phyloP scores from a whole-genome alignment of 495 filamentous ascomycete genomes.

The Hyaloscypha hepaticicola region DNA sequence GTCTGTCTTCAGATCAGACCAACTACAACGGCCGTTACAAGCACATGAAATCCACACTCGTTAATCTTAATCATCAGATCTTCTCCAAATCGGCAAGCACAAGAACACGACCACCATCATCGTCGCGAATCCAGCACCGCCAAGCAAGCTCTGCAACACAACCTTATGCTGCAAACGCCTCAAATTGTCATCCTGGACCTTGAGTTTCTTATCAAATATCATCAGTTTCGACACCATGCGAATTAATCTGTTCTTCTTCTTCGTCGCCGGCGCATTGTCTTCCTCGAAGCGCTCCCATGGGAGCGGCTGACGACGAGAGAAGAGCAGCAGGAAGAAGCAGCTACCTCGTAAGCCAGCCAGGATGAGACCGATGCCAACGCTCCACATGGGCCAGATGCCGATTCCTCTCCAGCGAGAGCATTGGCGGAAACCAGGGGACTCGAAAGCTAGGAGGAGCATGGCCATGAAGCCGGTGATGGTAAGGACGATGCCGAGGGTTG shows the following conservation, averaged over 20 bases:
- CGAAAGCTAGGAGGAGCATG: constrained; percentile 36
- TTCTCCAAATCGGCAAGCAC: constrained; percentile 40
- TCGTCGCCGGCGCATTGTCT: constrained; percentile 11
- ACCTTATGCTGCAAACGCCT: constrained; percentile 41
- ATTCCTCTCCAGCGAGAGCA: constrained; percentile 39
- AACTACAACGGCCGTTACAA: neutral
- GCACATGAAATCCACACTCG: neutral
- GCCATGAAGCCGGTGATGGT: constrained; percentile 36
- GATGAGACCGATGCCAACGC: constrained; percentile 38
- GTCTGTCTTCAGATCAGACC: neutral
- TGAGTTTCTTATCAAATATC: constrained; percentile 44
- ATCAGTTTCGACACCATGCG: constrained; percentile 36
- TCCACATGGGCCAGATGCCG: constrained; percentile 43
- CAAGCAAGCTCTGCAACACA: constrained; percentile 41
- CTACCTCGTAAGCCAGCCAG: constrained; percentile 39
- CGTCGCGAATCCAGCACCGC: constrained; percentile 38
- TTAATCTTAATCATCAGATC: neutral
- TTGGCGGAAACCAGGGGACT: constrained; percentile 31
- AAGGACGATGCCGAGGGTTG: constrained; percentile 36
- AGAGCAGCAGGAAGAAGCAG: constrained; percentile 45
- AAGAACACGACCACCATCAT: constrained; percentile 38
- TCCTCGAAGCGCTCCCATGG: constrained; percentile 45
- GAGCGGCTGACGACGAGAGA: constrained; percentile 39
- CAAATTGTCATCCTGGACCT: constrained; percentile 41
- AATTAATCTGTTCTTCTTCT: constrained; percentile 23